These are phyloP conservation scores for Talaromyces sp. DNA, from an alignment of 2,329 filamentous ascomycete species.

Conservation along the genomic window DNA sequence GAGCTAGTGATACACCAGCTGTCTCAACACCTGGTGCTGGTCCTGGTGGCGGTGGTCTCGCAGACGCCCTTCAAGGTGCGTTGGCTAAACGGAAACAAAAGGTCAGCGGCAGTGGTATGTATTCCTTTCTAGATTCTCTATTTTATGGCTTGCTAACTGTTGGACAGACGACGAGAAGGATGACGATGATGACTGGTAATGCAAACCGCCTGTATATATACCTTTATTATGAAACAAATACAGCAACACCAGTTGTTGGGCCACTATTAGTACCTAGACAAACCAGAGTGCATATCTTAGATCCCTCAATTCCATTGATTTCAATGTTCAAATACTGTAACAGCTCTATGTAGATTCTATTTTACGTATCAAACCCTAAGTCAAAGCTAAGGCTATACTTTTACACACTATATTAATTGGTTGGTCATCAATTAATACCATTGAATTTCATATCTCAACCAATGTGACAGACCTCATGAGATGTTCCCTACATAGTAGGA, in stretches of 20 bases:
- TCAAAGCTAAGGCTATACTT: background rate
- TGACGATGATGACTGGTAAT: constrained; percentile 15
- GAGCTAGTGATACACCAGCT: constrained; percentile 58
- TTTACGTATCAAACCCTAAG: background rate
- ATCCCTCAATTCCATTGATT: background rate
- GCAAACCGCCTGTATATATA: background rate
- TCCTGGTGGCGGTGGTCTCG: constrained; percentile 56
- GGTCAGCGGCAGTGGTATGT: constrained; percentile 91
- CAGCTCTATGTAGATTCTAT: background rate
- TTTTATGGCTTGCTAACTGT: constrained; percentile 19
- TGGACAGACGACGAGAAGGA: constrained; percentile 14
- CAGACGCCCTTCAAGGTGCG: constrained; percentile 74
- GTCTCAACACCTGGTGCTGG: constrained; percentile 52
- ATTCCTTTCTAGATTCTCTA: background rate
- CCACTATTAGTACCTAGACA: background rate
- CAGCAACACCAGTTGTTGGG: background rate
- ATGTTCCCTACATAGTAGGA: constrained; percentile 1
- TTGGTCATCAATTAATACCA: background rate
- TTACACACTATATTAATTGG: background rate
- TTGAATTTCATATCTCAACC: too few relatives aligned
- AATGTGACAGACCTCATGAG: background rate
- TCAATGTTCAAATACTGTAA: background rate
- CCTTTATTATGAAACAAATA: background rate
- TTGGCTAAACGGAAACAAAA: constrained; percentile 84
- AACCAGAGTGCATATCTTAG: background rate